These are phyloP conservation scores for Pseudogymnoascus sp. DNA, from an alignment of 2,329 filamentous ascomycete species.

Conservation along the genomic window DNA sequence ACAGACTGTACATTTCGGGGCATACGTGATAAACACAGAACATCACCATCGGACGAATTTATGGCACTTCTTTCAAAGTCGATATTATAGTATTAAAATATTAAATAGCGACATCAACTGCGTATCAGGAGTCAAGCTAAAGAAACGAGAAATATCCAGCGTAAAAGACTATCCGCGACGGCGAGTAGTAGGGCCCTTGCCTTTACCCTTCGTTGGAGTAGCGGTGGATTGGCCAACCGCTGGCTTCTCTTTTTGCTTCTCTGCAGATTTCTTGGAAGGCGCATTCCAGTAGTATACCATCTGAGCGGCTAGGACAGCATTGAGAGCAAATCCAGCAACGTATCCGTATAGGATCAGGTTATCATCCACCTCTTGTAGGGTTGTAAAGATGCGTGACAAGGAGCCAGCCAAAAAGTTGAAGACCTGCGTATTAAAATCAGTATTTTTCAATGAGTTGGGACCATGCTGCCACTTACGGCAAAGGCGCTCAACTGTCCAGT, in stretches of 20 bases:
- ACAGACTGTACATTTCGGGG: background rate
- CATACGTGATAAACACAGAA: too few species aligned
- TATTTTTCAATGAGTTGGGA: background rate
- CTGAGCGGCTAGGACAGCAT: constrained; percentile 76
- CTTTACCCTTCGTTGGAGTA: background rate
- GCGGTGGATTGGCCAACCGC: background rate
- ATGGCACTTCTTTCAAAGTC: constrained; percentile 2
- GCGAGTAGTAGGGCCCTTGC: constrained; percentile 6
- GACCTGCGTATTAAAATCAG: constrained; percentile 49
- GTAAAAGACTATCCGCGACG: constrained; percentile 6
- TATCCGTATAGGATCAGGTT: constrained; percentile 94
- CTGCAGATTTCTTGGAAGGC: constrained; percentile 42
- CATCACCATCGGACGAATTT: background rate
- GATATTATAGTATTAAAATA: constrained; percentile 10
- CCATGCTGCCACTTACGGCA: constrained; percentile 56
- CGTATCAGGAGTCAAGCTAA: constrained; percentile 4
- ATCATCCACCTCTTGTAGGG: constrained; percentile 93
- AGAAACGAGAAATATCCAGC: background rate
- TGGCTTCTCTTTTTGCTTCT: constrained; percentile 32
- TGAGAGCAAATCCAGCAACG: constrained; percentile 83
- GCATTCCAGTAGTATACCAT: constrained; percentile 97
- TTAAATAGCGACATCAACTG: constrained; percentile 9
- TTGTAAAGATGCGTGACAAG: constrained; percentile 92
- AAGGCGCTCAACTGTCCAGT: constrained; percentile 96
- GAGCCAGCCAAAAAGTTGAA: constrained; percentile 97